These are phyloP conservation scores for Chlorella ohadii DNA, from an alignment of 139 green algal genomes.

Conservation along the genomic window DNA sequence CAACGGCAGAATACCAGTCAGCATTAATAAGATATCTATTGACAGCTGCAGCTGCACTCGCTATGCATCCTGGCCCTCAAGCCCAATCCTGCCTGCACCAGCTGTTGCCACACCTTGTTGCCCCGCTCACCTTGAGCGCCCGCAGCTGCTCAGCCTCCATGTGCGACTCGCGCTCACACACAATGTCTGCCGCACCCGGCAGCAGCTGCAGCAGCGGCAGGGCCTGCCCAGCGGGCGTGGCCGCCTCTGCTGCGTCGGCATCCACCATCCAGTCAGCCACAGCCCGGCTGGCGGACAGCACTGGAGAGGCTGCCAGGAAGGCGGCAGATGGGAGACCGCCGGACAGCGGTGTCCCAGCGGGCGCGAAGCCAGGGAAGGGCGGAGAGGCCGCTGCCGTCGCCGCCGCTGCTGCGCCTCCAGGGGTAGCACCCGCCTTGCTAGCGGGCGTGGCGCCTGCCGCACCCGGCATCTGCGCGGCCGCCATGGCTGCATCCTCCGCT, in stretches of 20 bases:
- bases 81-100: no score
- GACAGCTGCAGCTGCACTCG: no score
- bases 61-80: no score
- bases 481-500: no score
- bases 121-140: constrained; percentile 9
- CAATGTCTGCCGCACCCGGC: constrained; percentile 7
- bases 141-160: neutral
- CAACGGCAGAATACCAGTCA: no score
- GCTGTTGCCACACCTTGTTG: no score
- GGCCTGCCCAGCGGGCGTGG: constrained; percentile 8
- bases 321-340: neutral
- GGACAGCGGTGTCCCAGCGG: neutral
- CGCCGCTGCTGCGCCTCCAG: neutral
- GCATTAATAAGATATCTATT: no score
- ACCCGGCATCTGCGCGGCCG: no score
- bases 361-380: neutral
- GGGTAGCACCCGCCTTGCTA: no score
- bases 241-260: neutral
- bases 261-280: constrained; percentile 24
- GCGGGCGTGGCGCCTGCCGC: no score
- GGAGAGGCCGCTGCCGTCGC: neutral
- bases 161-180: constrained; percentile 2
- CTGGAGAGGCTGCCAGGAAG: constrained; percentile 9
- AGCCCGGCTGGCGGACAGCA: constrained; percentile 21
- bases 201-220: constrained; percentile 30